These are phyloP conservation scores for Starmerella powellii DNA, from an alignment of 805 yeast genomes.

Conservation along the genomic window DNA sequence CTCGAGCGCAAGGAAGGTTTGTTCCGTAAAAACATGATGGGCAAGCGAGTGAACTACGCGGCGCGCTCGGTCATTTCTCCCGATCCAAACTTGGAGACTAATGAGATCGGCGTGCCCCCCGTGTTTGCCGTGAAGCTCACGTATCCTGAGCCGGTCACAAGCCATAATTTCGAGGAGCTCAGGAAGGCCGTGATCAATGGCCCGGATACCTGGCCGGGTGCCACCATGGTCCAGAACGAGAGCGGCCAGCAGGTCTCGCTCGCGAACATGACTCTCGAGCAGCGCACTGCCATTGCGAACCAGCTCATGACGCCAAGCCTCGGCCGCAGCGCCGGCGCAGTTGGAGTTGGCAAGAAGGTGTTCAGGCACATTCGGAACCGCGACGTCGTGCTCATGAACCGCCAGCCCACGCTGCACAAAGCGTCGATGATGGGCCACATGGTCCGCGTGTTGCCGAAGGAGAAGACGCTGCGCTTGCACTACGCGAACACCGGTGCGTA, in stretches of 20 bases:
- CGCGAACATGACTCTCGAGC: slow-evolving; percentile 82
- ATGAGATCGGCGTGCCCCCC: slow-evolving; percentile 98
- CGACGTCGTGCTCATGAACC: slow-evolving; percentile 94
- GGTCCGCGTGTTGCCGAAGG: slow-evolving; percentile 93
- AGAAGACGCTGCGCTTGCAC: slow-evolving; percentile 89
- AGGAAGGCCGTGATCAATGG: slow-evolving; percentile 95
- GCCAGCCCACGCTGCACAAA: slow-evolving; percentile 97
- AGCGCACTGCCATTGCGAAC: slow-evolving; percentile 87
- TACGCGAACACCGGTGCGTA: slow-evolving; percentile 99
- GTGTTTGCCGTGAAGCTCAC: slow-evolving; percentile 93
- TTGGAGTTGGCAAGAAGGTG: slow-evolving; percentile 69
- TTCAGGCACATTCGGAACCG: slow-evolving; percentile 87
- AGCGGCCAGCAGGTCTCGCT: slow-evolving; percentile 76
- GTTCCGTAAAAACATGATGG: slow-evolving; percentile 99
- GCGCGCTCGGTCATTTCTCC: slow-evolving; percentile 99
- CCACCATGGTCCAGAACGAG: slow-evolving; percentile 88
- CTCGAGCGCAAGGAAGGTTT: slow-evolving; percentile 93
- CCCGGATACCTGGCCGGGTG: slow-evolving; percentile 98
- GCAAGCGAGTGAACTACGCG: slow-evolving; percentile 97
- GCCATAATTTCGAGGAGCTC: slow-evolving; percentile 77
- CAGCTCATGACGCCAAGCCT: slow-evolving; percentile 72
- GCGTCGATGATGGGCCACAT: slow-evolving; percentile 99
- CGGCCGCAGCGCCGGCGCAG: slow-evolving; percentile 6
- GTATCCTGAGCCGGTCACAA: slow-evolving; percentile 95
- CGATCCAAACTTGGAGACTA: slow-evolving; percentile 95